A percentile compares a stretch with the other conserved stretches of the same genome.
Evolutionary conservation across 2,329 filamentous ascomycete genomes (phyloP).

Genomic region (Beauveria medogensis): DNA sequence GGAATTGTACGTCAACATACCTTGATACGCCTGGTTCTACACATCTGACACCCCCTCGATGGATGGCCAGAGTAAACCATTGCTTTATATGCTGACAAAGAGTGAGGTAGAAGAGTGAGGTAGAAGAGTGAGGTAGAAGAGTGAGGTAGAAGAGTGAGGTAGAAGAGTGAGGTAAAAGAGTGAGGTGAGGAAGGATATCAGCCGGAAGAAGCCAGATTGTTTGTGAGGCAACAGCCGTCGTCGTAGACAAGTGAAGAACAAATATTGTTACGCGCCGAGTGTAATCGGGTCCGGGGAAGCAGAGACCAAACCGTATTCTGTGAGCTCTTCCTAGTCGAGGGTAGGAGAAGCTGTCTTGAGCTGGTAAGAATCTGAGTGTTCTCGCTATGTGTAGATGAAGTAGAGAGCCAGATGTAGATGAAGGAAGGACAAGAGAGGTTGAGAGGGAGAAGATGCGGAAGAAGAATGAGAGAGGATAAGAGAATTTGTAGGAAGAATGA

Average conservation of each 20-base stretch:
- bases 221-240: not conserved
- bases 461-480: not conserved
- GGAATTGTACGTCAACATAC: conserved; percentile 31
- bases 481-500: not conserved
- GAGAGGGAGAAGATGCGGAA: not conserved
- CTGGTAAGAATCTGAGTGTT: not conserved
- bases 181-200: not conserved
- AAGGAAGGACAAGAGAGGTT: not conserved
- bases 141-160: too few relatives aligned
- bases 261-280: not conserved
- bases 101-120: too few relatives aligned
- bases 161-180: too few relatives aligned
- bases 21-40: conserved; percentile 65
- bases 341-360: too few relatives aligned
- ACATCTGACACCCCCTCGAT: conserved; percentile 65
- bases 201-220: not conserved
- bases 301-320: not conserved
- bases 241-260: not conserved
- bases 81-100: conserved; percentile 15
- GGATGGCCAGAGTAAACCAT: conserved; percentile 63
- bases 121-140: too few relatives aligned
- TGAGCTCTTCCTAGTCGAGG: too few relatives aligned
- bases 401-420: not conserved
- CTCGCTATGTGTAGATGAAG: not conserved
- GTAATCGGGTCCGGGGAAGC: not conserved